Conservation (phyloP, 176 grass and related monocot genomes). For the Aegilops sharonensis region DNA sequence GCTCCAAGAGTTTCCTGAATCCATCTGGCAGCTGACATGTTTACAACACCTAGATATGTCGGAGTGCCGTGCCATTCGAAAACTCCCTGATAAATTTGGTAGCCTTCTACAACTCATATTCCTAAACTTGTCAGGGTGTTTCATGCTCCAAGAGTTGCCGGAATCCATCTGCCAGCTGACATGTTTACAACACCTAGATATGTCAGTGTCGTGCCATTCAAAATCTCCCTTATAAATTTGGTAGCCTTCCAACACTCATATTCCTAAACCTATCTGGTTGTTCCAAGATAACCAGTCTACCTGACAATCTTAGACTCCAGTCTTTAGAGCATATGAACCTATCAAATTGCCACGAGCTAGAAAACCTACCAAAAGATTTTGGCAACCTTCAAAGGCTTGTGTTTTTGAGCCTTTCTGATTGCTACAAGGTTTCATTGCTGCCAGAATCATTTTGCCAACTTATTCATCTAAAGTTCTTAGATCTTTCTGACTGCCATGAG, state of each 20-base stretch:
- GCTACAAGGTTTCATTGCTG: slow-evolving; percentile 10
- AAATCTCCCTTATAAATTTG: not conserved
- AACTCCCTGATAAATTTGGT: too few relatives aligned
- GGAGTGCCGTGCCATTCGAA: too few relatives aligned
- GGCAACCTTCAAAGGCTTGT: slow-evolving; percentile 8
- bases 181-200: not conserved
- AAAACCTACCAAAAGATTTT: slow-evolving; percentile 29
- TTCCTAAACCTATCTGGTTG: not conserved
- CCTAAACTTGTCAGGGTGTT: not conserved
- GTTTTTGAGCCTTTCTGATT: slow-evolving; percentile 28
- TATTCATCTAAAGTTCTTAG: slow-evolving; percentile 21
- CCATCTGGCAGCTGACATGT: not conserved
- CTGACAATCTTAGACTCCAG: not conserved
- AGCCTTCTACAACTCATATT: too few relatives aligned
- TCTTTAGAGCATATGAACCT: not conserved
- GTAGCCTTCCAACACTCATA: not conserved
- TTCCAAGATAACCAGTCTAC: not conserved
- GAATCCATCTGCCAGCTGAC: not conserved
- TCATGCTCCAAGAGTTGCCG: not conserved
- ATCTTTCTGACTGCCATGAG: slow-evolving; percentile 47
- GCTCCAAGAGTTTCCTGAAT: not conserved
- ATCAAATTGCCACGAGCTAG: not conserved
- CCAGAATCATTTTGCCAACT: slow-evolving; percentile 29
- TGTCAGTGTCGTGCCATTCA: not conserved
- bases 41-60: too few relatives aligned